A percentile compares a stretch with the other conserved stretches of the same genome.
These are phyloP conservation scores for Cytospora piceae DNA, from an alignment of 2,329 filamentous ascomycete species.

Conservation along the genomic window DNA sequence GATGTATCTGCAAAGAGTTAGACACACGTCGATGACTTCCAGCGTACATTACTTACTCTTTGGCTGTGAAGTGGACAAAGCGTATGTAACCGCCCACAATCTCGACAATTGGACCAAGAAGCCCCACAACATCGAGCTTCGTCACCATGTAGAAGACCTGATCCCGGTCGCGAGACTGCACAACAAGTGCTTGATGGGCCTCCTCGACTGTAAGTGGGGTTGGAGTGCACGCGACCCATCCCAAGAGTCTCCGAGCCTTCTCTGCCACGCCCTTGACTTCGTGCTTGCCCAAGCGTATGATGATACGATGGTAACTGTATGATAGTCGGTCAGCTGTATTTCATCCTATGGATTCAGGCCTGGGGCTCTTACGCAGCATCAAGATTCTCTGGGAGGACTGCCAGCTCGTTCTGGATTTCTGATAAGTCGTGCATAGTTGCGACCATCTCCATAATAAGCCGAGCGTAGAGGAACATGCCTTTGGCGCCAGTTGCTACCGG, in stretches of 20 bases:
- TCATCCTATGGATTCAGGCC: neutral
- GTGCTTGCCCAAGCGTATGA: neutral
- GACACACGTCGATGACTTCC: fast-evolving
- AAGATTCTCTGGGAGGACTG: neutral
- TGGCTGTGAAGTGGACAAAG: slow-evolving; percentile 17
- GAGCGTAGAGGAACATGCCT: slow-evolving; percentile 16
- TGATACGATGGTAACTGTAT: slow-evolving; percentile 7
- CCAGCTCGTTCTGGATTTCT: neutral
- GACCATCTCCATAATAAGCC: neutral
- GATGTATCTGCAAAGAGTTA: slow-evolving; percentile 2
- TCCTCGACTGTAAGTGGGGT: neutral
- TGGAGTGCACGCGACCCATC: slow-evolving; percentile 2
- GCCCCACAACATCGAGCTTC: slow-evolving; percentile 2
- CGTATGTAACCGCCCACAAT: slow-evolving; percentile 4
- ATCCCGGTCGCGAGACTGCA: neutral
- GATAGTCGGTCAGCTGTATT: neutral
- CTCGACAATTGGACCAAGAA: slow-evolving; percentile 14
- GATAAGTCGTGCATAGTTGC: neutral
- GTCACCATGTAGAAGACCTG: neutral
- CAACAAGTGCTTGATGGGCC: neutral
- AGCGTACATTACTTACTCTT: neutral
- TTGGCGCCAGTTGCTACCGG: neutral
- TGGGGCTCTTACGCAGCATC: neutral
- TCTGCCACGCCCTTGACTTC: neutral
- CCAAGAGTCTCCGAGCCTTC: slow-evolving; percentile 1